phyloP scores from a whole-genome alignment of 257 asterid species.

The Rauvolfia tetraphylla region DNA sequence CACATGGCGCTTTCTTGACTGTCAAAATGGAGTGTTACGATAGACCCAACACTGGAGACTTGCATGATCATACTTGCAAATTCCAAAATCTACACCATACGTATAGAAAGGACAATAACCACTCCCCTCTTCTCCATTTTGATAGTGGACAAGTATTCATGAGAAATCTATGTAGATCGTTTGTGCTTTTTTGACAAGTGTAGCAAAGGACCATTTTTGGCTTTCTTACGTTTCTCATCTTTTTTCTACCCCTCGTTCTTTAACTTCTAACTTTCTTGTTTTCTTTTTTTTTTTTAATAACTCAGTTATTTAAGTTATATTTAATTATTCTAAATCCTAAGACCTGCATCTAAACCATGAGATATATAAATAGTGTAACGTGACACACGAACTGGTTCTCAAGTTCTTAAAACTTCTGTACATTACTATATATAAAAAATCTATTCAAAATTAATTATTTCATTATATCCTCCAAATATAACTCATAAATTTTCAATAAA shows the following conservation, averaged over 20 bases:
- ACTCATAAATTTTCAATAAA: too few species aligned
- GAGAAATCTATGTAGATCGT: conserved; percentile 11
- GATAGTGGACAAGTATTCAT: conserved; percentile 23
- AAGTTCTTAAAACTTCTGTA: too few species aligned
- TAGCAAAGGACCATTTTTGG: conserved; percentile 15
- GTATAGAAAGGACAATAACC: conserved; percentile 14
- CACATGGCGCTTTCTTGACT: conserved; percentile 20
- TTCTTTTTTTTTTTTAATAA: not conserved
- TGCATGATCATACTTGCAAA: conserved; percentile 1
- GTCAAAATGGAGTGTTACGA: conserved; percentile 18
- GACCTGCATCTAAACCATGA: too few species aligned
- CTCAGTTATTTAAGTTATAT: too few species aligned
- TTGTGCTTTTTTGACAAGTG: conserved; percentile 14
- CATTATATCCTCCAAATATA: too few species aligned
- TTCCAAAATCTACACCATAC: conserved; percentile 25
- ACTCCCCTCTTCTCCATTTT: conserved; percentile 6
- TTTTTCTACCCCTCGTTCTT: not conserved
- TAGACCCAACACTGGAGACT: not conserved
- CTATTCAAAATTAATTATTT: too few species aligned
- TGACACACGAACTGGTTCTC: too few species aligned
- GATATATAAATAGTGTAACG: too few species aligned
- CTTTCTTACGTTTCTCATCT: conserved; percentile 3
- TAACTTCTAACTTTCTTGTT: not conserved
- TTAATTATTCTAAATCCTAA: too few species aligned
- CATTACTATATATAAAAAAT: too few species aligned